These are phyloP conservation scores for Globisporangium apiculatum DNA, from an alignment of 352 stramenopile species.

Conservation along the genomic window DNA sequence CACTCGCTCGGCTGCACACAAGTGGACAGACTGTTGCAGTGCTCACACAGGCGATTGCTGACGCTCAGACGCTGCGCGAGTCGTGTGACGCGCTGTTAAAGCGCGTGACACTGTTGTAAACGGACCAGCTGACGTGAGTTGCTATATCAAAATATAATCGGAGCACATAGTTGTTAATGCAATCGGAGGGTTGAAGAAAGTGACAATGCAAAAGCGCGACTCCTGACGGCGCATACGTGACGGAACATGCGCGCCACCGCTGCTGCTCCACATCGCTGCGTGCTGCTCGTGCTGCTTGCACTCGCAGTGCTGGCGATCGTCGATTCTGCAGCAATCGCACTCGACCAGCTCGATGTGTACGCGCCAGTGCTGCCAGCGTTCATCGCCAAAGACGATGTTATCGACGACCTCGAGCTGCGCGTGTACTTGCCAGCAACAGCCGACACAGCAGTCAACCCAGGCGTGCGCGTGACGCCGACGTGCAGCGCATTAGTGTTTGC, in stretches of 20 bases:
- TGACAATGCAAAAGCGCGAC: too few relatives aligned
- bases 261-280: too few relatives aligned
- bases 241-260: too few relatives aligned
- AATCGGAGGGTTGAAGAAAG: too few relatives aligned
- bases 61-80: conserved; percentile 17
- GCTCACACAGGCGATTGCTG: conserved; percentile 21
- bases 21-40: conserved; percentile 19
- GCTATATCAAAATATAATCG: too few relatives aligned
- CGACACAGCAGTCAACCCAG: not conserved
- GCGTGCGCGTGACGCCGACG: conserved; percentile 25
- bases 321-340: not conserved
- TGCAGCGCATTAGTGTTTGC: conserved; percentile 25
- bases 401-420: conserved; percentile 32
- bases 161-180: too few relatives aligned
- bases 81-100: conserved; percentile 21
- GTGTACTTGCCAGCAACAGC: conserved; percentile 20
- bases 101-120: conserved; percentile 18
- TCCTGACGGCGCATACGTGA: not conserved
- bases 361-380: conserved; percentile 24
- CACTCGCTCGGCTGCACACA: conserved; percentile 3
- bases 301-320: not conserved
- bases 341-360: conserved; percentile 22
- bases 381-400: conserved; percentile 25
- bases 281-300: not conserved
- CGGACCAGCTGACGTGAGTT: too few relatives aligned